Base-by-base conservation (phyloP, 805 yeast species). In the Brettanomyces naardenensis region DNA sequence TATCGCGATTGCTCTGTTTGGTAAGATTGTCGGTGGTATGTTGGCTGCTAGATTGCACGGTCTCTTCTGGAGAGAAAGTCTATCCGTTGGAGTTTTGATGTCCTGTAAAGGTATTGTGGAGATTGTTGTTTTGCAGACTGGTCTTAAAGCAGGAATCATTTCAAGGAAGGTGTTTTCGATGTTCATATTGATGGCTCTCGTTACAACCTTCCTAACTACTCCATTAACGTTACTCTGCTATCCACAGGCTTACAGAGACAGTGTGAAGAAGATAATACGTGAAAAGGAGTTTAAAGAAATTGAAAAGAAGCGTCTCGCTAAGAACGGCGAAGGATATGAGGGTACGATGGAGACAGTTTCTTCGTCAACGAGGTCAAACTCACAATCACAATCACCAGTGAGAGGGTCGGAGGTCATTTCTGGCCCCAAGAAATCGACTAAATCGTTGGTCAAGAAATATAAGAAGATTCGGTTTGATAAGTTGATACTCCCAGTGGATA, bases 41-140 rank as follows among this genome's bases (percentile, higher is more conserved):
- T 43, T 78, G 10, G 79, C 81, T 28, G 80, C 89, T 2, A 76
- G 69, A 45, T 41, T 74, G 29, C 70, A 69, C 54, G 84, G 82
- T 1, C 59, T 83, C 35, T 66, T 67, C 35, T 78, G 84, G 82
- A 71, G 89, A 54, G 92, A 84, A 54, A 73, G 87, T 2, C 54
- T 78, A 26, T 68, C 89, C 2, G 90, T 82, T 28, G 95, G 94
- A 37, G 71, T 81, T 19, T 65, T 84, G 47, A 84, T 84, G 92
- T 81, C 90, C 5, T 84, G 95, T 68, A 84, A 84, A 58, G 95
- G 95, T 58, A 81, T 83, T 45, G 92, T 83, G 19, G 94, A 83
- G 58, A 79, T 83, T 54, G 89, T 83, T 30, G 92, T 83, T 17
- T 64, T 83, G 45, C 77, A 74, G 30, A 76, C 80, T 19, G 95